Evolutionary conservation across 805 yeast genomes (phyloP).

Genomic region (Zygosaccharomyces bisporus): DNA sequence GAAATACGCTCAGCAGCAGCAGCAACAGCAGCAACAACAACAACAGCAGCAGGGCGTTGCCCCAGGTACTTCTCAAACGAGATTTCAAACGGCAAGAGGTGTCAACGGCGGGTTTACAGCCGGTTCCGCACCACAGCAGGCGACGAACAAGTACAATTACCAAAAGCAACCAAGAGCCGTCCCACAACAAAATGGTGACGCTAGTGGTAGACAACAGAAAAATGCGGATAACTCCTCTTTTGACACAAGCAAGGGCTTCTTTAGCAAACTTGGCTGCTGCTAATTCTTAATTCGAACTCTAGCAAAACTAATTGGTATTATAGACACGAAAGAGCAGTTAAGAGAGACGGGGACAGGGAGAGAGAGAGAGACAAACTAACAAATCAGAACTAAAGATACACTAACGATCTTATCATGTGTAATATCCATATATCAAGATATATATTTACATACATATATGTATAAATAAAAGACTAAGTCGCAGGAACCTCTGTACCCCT

Average conservation of each 20-base stretch:
- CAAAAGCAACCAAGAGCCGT: constrained; percentile 23
- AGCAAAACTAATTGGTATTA: constrained; percentile 2
- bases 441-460: constrained; percentile 1
- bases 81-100: constrained; percentile 18
- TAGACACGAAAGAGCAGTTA: background rate
- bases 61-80: constrained; percentile 4
- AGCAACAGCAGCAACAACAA: constrained; percentile 28
- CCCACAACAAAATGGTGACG: constrained; percentile 13
- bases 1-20: constrained; percentile 35
- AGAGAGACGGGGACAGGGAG: background rate
- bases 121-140: constrained; percentile 22
- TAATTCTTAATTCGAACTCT: constrained; percentile 9
- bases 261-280: constrained; percentile 36
- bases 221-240: constrained; percentile 19
- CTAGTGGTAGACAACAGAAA: constrained; percentile 9
- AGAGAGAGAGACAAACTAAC: background rate
- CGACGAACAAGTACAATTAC: constrained; percentile 18
- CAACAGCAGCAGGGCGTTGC: constrained; percentile 16
- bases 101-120: constrained; percentile 34
- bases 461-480: background rate
- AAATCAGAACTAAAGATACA: too few species aligned
- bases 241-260: constrained; percentile 33
- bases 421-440: constrained; percentile 4
- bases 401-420: constrained; percentile 3
- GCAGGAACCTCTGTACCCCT: constrained; percentile 22